phyloP scores from a whole-genome alignment of 306 rosid genomes.

The Casuarina glauca region DNA sequence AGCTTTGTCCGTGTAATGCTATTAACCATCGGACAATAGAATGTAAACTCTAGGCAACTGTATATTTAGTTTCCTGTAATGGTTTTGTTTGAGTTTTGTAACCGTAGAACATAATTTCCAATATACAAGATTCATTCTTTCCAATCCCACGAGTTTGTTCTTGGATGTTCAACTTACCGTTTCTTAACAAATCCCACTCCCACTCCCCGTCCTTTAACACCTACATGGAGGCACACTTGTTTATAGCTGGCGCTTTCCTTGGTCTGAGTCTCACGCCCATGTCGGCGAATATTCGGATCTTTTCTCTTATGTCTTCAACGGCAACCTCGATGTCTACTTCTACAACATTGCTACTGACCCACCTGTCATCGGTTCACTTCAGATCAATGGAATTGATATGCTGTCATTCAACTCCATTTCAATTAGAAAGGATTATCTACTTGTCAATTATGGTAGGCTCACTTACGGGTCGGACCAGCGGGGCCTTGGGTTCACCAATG shows the following conservation, averaged over 20 bases:
- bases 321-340: slow-evolving; percentile 70
- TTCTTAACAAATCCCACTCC: no score
- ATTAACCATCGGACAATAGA: no score
- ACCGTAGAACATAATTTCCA: no score
- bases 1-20: no score
- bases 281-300: slow-evolving; percentile 88
- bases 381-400: slow-evolving; percentile 65
- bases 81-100: no score
- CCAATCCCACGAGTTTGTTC: no score
- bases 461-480: slow-evolving; percentile 73
- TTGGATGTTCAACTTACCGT: no score
- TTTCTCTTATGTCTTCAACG: slow-evolving; percentile 45
- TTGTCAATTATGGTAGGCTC: slow-evolving; percentile 81
- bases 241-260: slow-evolving; percentile 89
- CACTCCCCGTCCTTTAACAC: slow-evolving; percentile 87
- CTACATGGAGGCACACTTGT: slow-evolving; percentile 73
- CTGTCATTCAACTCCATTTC: slow-evolving; percentile 51
- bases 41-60: no score
- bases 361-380: slow-evolving; percentile 74
- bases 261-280: slow-evolving; percentile 59
- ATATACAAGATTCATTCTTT: no score
- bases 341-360: slow-evolving; percentile 92
- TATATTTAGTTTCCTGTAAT: no score
- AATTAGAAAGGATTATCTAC: slow-evolving; percentile 28
- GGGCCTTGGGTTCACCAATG: slow-evolving; percentile 85